Base-by-base conservation (phyloP, 2,329 filamentous ascomycete genomes). In the Colletotrichum sp. region DNA sequence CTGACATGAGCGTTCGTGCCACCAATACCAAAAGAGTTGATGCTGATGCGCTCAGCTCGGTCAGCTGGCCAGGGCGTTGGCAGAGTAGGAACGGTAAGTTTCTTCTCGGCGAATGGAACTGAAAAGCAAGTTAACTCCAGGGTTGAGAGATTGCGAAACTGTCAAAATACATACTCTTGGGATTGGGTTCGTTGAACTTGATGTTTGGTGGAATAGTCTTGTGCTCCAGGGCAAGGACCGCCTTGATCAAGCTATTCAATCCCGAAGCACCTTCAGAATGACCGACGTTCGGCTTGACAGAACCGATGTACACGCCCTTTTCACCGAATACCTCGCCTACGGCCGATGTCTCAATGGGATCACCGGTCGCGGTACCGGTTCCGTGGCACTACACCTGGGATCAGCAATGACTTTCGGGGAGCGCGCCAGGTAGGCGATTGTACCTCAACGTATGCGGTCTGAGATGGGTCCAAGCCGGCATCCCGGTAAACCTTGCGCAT, bases 181-280 rank as follows among this genome's bases (percentile, higher is more conserved):
- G 83, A 49, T 84, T 85, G 1, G 81, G 80, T 0, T 71, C 75
- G 0, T 70, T 67, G 71, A 84, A 86, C 60, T 86, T 83, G 44
- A 85, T 84, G 28, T 83, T 86, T 0, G 85, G 85, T 0, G 84
- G 85, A 12, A 88, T 87, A 5, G 76, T 80, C 2, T 78, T 77
- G 4, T 84, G 78, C 72, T 89, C 87, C 0, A 88, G 69, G 2
- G 83, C 82, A 18, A 89, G 63, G 2, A 86, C 79, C 7, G 80
- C 80, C 71, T 90, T 90, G 30, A 90, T 83, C 3, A 90, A n/a
- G 1, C 81, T 81, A 0, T 82, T 81, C 0, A 90, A 66, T 1
- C 87, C 88, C 2, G 85, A 83, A 0, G 87, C 86, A 0, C 82
- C 84, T 77, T 89, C 88, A 0, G 80, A 78, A 75, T 90, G 89